Base-by-base conservation (phyloP, 2,329 filamentous ascomycete species). In the Nannizzia gypsea region DNA sequence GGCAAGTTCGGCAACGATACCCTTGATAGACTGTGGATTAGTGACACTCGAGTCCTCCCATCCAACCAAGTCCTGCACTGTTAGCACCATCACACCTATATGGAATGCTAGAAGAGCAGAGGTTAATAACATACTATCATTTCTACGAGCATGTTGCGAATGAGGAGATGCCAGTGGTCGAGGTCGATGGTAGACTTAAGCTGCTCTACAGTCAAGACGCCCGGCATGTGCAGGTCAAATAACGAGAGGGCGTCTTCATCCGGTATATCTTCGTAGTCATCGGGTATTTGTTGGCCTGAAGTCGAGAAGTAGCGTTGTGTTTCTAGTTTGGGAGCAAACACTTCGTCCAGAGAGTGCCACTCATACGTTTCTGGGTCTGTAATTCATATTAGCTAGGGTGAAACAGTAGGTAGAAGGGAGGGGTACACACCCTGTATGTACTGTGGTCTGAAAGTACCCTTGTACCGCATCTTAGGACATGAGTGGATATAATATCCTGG, bases 401-500 rank as follows among this genome's bases (percentile, higher is more conserved):
- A 56, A 3, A 11, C 17, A 17, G n/a, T 15, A 38, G 54, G 11
- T 34, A n/a, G 42, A 22, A n/a, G 11, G 15, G 26, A 2, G 3
- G 60, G n/a, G 6, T 17, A 56, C 72, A 65, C 64, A 78, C 77
- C 77, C 38, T 79, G 70, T n/a, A 80, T 67, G 61, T 77, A 75
- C 62, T 77, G 76, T 3, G 77, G 78, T n/a, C 69, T 63, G 64
- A 75, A 80, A 3, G 67, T 67, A 42, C 67, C 76, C 64, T 80
- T 80, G 68, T 80, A 80, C 22, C 76, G 75, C 78, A 80, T 80
- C 65, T 80, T 80, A 52, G 73, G 71, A 63, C 77, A 79, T 2
- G 72, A 74, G 65, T 85, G 83, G 63, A 86, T 86, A 67, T 86
- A 86, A 70, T 78, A 85, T 11, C 83, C 77, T 79, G 58, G 11